Evolutionary conservation across 768 basidiomycete genomes (phyloP).

Genomic region (Tulasnella calospora): DNA sequence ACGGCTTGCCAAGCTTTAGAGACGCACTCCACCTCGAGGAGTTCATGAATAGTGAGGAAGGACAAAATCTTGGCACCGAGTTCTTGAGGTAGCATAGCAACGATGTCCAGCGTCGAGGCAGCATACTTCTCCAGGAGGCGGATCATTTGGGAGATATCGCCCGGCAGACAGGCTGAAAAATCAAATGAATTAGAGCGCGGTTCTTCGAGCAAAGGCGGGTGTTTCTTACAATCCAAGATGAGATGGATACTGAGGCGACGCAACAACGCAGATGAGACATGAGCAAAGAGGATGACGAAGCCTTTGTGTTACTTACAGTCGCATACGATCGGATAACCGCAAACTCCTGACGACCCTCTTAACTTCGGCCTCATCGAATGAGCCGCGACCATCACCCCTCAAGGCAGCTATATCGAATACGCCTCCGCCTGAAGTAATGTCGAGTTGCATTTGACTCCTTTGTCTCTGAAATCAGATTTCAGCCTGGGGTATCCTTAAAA

Average conservation of each 20-base stretch:
- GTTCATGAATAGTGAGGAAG: constrained; percentile 53
- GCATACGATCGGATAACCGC: constrained; percentile 63
- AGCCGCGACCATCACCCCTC: constrained; percentile 47
- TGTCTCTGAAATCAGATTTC: constrained; percentile 9
- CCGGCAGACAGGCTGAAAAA: constrained; percentile 64
- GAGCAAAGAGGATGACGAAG: not conserved
- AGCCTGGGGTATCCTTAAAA: not conserved
- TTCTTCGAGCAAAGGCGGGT: not conserved
- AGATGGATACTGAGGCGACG: constrained; percentile 47
- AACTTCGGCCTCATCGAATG: constrained; percentile 66
- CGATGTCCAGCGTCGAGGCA: constrained; percentile 74
- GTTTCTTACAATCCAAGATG: constrained; percentile 53
- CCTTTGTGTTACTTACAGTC: constrained; percentile 52
- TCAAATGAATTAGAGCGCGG: constrained; percentile 23
- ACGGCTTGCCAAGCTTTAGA: constrained; percentile 45
- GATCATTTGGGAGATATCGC: constrained; percentile 80
- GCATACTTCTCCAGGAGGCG: constrained; percentile 79
- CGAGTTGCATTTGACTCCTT: constrained; percentile 16
- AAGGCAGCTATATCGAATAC: constrained; percentile 37
- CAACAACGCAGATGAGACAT: not conserved
- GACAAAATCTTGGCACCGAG: constrained; percentile 61
- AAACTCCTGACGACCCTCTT: constrained; percentile 58
- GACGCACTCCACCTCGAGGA: constrained; percentile 55
- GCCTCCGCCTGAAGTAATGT: not conserved
- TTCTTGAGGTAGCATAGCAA: constrained; percentile 64